Conservation (phyloP, 352 stramenopile genomes). For the Phytopythium oedochilum region DNA sequence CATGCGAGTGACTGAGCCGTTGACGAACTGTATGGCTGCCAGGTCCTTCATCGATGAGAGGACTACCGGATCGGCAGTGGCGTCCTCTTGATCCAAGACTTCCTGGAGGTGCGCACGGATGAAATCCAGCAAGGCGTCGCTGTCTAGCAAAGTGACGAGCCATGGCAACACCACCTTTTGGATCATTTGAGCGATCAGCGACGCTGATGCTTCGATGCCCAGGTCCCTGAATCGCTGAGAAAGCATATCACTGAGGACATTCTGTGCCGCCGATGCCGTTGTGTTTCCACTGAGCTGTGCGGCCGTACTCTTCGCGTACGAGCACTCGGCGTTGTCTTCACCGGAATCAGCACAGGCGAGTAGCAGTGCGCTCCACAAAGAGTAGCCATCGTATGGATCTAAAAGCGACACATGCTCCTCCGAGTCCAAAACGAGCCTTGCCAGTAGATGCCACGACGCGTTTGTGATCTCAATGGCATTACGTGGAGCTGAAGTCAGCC, state of each 20-base stretch:
- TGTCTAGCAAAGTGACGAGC: constrained; percentile 35
- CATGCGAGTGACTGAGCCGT: constrained; percentile 22
- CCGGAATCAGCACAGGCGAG: constrained; percentile 30
- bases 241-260: constrained; percentile 1
- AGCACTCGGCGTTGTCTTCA: constrained; percentile 17
- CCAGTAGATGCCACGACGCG: constrained; percentile 7
- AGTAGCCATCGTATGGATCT: constrained; percentile 27
- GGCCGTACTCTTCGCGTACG: neutral
- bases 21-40: constrained; percentile 41
- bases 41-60: constrained; percentile 19
- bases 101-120: constrained; percentile 20
- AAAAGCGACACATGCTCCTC: constrained; percentile 24
- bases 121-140: constrained; percentile 27
- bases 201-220: neutral
- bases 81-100: constrained; percentile 5
- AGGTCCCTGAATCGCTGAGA: constrained; percentile 7
- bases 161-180: constrained; percentile 26
- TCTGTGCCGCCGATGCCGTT: constrained; percentile 4
- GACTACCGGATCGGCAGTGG: neutral
- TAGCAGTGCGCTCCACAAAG: constrained; percentile 35
- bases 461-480: neutral
- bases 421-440: constrained; percentile 22
- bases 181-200: constrained; percentile 12
- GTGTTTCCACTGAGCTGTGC: neutral
- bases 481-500: constrained; percentile 1